Evolutionary conservation across 148 eudicot genomes (phyloP), one percentile per base, ranked within the genome.

Genomic region (Rhododendron henanense): DNA sequence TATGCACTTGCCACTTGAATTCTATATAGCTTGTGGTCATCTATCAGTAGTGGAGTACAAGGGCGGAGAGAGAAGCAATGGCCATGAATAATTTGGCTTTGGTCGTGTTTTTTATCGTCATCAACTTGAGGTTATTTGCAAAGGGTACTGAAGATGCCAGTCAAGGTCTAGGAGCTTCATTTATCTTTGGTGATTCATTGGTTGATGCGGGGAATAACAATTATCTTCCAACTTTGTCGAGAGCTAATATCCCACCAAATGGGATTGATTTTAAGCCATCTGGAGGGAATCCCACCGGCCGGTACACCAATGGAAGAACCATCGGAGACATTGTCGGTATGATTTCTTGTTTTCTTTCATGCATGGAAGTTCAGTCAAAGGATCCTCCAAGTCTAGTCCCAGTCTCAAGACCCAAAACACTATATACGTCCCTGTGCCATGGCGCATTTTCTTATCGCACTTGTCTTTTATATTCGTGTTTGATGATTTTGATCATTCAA

Each of bases 201-300:
- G 98, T 95, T 9, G 98, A 97, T 91, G 98, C 95, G 2, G 99
- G 98, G 19, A 97, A 97, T 75, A 97, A 97, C 47, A 97, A 97
- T 83, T 97, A 90, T 87, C 67, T 97, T 47, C 89, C 77, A 3
- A 92, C 98, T 15, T 86, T 97, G 88, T 95, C 99, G 0, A 97
- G 77, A 85, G 99, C 99, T 14, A 86, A 94, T 84, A 86, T 91
- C 10, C 76, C 85, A 25, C 99, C 99, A 0, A 97, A 97, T 84
- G 99, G 99, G 1, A 97, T 97, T 23, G 99, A 97, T 91, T 97
- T 97, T 50, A 88, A 88, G 85, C 89, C 96, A 63, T 92, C 96
- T 1, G 95, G 94, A 5, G 99, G 99, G 55, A 88, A 80, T 74
- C 98, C 99, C 0, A 95, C 98, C 4, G 98, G 99, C 1, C 93